Percentiles rank a stretch among this genome's conserved stretches.
Conservation (phyloP, 805 yeast genomes). For the Yamadazyma laniorum region DNA sequence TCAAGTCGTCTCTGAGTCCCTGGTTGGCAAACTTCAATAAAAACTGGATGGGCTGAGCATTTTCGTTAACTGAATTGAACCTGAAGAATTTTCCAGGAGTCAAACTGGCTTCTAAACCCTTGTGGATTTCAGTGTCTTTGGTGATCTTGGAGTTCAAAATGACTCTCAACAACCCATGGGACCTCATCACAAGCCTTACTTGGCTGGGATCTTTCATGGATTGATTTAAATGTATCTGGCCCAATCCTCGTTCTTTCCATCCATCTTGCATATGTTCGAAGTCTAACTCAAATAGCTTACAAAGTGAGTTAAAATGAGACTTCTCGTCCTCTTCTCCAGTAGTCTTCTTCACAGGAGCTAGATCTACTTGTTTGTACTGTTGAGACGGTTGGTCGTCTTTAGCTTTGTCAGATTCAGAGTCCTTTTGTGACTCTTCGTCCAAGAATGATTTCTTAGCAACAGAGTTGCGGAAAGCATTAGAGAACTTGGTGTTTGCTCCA, state of each 20-base stretch:
- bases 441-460: conserved; percentile 56
- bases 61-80: conserved; percentile 56
- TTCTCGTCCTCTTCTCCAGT: conserved; percentile 92
- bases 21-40: conserved; percentile 71
- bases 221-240: conserved; percentile 77
- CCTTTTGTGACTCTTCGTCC: conserved; percentile 35
- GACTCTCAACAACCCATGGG: conserved; percentile 80
- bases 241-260: conserved; percentile 96
- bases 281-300: conserved; percentile 76
- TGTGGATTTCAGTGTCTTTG: conserved; percentile 57
- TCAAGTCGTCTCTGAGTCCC: conserved; percentile 58
- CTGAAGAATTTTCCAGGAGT: conserved; percentile 82
- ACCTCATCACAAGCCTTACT: conserved; percentile 83
- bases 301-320: conserved; percentile 63
- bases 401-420: conserved; percentile 5
- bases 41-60: conserved; percentile 73
- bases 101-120: conserved; percentile 86
- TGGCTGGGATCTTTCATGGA: conserved; percentile 34
- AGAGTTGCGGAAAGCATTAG: conserved; percentile 56
- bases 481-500: conserved; percentile 47
- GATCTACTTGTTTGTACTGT: conserved; percentile 18
- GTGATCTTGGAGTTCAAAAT: conserved; percentile 73
- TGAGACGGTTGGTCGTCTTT: conserved; percentile 18
- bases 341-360: conserved; percentile 56
- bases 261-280: conserved; percentile 65